These are phyloP conservation scores for Diaporthe vexans DNA, from an alignment of 2,329 filamentous ascomycete genomes.

Conservation along the genomic window DNA sequence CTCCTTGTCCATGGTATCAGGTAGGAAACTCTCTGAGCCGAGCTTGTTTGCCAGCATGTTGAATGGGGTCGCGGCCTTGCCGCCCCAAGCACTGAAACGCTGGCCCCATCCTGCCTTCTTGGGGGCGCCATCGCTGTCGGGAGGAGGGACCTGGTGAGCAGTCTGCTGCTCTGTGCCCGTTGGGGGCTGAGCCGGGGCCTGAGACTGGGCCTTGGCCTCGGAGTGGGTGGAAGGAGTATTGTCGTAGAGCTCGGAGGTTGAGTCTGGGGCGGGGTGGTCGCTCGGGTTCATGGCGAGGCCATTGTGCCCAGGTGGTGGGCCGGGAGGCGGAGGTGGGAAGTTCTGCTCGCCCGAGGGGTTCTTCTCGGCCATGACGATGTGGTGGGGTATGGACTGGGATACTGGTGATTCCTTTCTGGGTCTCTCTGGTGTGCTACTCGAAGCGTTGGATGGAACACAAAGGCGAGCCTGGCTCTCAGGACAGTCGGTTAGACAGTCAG, in stretches of 20 bases:
- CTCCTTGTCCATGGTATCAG: slow-evolving; percentile 88
- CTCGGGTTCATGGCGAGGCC: slow-evolving; percentile 45
- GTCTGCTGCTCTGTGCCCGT: slow-evolving; percentile 3
- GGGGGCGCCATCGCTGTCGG: slow-evolving; percentile 35
- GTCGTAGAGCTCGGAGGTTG: slow-evolving; percentile 41
- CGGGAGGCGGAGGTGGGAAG: slow-evolving; percentile 48
- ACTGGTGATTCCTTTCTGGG: too few relatives aligned
- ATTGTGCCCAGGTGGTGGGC: slow-evolving; percentile 46
- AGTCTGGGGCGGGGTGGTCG: slow-evolving; percentile 47
- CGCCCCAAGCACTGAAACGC: slow-evolving; percentile 52
- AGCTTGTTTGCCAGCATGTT: slow-evolving; percentile 87
- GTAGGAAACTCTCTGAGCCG: slow-evolving; percentile 88
- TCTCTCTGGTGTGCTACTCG: neutral
- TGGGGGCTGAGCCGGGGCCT: neutral
- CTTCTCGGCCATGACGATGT: slow-evolving; percentile 37
- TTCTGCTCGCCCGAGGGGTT: slow-evolving; percentile 35
- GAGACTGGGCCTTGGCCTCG: neutral
- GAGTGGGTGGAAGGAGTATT: slow-evolving; percentile 18
- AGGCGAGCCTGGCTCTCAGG: neutral
- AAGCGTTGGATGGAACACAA: neutral
- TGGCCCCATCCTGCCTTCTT: slow-evolving; percentile 45
- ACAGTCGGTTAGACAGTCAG: slow-evolving; percentile 11
- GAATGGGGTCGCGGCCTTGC: slow-evolving; percentile 76
- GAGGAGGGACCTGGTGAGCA: slow-evolving; percentile 39
- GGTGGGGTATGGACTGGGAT: neutral